These are phyloP conservation scores for Fusarium begoniae DNA, from an alignment of 2,329 filamentous ascomycete species.

Conservation along the genomic window DNA sequence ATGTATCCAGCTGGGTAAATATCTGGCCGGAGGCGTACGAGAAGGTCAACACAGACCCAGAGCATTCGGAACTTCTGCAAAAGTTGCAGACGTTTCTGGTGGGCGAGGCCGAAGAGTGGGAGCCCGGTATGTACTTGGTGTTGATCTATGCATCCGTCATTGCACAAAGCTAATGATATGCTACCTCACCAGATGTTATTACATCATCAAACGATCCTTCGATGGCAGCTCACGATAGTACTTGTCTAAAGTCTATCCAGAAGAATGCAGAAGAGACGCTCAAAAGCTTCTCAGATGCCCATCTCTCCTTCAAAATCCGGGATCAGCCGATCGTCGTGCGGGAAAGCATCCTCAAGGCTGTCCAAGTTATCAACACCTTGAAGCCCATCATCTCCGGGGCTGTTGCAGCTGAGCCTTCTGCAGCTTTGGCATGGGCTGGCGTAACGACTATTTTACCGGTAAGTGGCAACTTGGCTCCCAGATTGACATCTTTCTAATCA, in stretches of 20 bases:
- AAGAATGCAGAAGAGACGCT: not conserved
- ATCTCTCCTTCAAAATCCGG: not conserved
- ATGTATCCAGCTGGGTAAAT: fast-evolving
- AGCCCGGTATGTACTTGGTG: fast-evolving
- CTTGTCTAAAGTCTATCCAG: not conserved
- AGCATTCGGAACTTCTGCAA: not conserved
- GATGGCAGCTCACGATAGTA: no score
- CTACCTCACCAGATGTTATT: fast-evolving
- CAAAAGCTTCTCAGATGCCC: fast-evolving
- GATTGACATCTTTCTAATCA: fast-evolving
- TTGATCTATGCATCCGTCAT: fast-evolving
- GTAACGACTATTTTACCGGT: not conserved
- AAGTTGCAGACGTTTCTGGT: fast-evolving
- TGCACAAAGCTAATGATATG: fast-evolving
- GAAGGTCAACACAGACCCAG: fast-evolving
- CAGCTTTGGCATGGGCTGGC: not conserved
- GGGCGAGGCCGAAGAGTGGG: fast-evolving
- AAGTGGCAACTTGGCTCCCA: fast-evolving
- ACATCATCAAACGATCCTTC: fast-evolving
- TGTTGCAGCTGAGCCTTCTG: not conserved
- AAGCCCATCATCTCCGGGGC: fast-evolving
- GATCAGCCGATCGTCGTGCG: fast-evolving
- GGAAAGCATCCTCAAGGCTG: no score
- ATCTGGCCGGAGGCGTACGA: fast-evolving
- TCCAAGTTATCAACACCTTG: no score